These are phyloP conservation scores for Boletus rufocinnamomeus DNA, from an alignment of 768 basidiomycete species.

Conservation along the genomic window DNA sequence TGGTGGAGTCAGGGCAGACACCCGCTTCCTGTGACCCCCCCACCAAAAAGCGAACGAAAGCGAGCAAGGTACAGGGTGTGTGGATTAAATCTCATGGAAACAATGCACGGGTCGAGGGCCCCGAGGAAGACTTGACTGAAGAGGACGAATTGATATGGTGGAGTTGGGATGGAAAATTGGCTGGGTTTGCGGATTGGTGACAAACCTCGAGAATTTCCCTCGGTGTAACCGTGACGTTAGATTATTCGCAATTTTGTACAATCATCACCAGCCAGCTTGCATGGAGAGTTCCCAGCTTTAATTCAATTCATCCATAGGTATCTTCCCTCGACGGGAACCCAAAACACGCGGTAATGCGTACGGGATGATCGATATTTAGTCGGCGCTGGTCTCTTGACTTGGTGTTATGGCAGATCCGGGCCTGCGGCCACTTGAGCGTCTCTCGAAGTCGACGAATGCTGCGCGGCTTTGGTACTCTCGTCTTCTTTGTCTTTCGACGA, in stretches of 20 bases:
- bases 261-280: background rate
- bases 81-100: slow-evolving; percentile 36
- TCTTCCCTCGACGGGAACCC: background rate
- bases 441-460: no score
- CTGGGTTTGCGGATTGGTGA: slow-evolving; percentile 51
- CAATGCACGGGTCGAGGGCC: background rate
- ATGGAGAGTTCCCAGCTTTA: background rate
- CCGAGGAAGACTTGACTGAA: slow-evolving; percentile 32
- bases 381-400: no score
- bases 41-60: slow-evolving; percentile 32
- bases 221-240: background rate
- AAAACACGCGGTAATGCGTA: background rate
- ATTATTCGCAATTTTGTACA: background rate
- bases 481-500: no score
- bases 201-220: background rate
- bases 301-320: background rate
- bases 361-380: no score
- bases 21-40: slow-evolving; percentile 19
- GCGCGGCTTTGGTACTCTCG: no score
- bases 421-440: no score
- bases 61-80: slow-evolving; percentile 40
- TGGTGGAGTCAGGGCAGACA: slow-evolving; percentile 27
- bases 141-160: slow-evolving; percentile 55
- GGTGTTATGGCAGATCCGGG: no score
- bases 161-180: slow-evolving; percentile 51